phyloP scores from a whole-genome alignment of 1,284 basidiomycete genomes.

The Entoloma clypeatum region DNA sequence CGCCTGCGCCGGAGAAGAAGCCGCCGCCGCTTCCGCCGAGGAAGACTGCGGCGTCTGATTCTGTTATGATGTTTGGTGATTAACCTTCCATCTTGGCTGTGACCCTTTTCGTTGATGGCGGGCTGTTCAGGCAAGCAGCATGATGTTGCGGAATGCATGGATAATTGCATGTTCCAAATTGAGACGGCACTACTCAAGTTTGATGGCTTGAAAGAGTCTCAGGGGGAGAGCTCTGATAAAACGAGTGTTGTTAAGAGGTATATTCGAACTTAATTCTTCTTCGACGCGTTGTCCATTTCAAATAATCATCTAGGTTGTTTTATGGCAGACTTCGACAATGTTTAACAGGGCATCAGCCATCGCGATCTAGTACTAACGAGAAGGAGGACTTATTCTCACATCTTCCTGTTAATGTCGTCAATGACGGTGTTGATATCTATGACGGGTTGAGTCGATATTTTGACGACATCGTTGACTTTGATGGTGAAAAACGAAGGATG shows the following conservation, averaged over 20 bases:
- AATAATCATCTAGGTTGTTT: slow-evolving; percentile 58
- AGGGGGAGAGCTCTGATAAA: slow-evolving; percentile 50
- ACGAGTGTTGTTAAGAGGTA: slow-evolving; percentile 81
- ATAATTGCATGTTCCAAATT: slow-evolving; percentile 98
- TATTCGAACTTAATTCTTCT: slow-evolving; percentile 13
- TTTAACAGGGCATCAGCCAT: slow-evolving; percentile 46
- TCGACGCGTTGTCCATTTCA: slow-evolving; percentile 4
- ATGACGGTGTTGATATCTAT: slow-evolving; percentile 86
- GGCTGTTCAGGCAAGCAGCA: slow-evolving; percentile 81
- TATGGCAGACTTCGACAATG: slow-evolving; percentile 85
- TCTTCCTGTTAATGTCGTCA: slow-evolving; percentile 88
- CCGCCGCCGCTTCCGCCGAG: slow-evolving; percentile 62
- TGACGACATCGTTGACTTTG: slow-evolving; percentile 86
- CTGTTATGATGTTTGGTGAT: slow-evolving; percentile 87
- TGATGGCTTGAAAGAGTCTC: slow-evolving; percentile 54
- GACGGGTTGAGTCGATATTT: slow-evolving; percentile 94
- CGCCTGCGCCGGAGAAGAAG: slow-evolving; percentile 29
- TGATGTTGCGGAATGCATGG: slow-evolving; percentile 97
- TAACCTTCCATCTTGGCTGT: slow-evolving; percentile 4
- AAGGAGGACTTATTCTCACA: slow-evolving; percentile 93
- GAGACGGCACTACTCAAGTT: slow-evolving; percentile 86
- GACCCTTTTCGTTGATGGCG: background rate
- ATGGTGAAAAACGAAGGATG: slow-evolving; percentile 84
- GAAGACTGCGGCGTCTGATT: slow-evolving; percentile 59
- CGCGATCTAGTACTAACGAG: slow-evolving; percentile 65